phyloP scores from a whole-genome alignment of 371 early-diverging fungal genomes.

The Zancudomyces culisetae region DNA sequence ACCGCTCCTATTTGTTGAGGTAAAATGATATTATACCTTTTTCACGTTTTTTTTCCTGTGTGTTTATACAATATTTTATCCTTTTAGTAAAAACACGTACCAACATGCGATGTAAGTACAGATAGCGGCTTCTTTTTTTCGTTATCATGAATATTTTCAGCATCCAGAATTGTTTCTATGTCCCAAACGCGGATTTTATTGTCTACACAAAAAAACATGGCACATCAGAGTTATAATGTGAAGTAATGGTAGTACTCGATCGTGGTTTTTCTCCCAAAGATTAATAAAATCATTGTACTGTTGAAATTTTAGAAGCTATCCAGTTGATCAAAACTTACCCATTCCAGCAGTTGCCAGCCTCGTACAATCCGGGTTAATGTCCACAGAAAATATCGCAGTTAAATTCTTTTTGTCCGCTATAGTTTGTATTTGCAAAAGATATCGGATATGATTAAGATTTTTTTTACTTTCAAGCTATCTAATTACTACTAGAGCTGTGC shows the following conservation, averaged over 20 bases:
- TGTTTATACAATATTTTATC: not conserved
- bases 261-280: not conserved
- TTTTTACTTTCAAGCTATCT: too few relatives aligned
- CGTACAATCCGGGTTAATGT: constrained; percentile 66
- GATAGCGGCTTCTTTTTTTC: constrained; percentile 46
- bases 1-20: constrained; percentile 80
- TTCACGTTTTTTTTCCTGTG: not conserved
- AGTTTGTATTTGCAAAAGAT: too few relatives aligned
- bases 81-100: not conserved
- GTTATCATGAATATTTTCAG: constrained; percentile 28
- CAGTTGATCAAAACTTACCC: constrained; percentile 7
- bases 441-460: too few relatives aligned
- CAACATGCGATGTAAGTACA: constrained; percentile 58
- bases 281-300: not conserved
- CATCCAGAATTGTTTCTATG: constrained; percentile 38
- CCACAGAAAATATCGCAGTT: constrained; percentile 66
- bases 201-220: constrained; percentile 19
- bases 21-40: not conserved
- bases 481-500: too few relatives aligned
- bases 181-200: constrained; percentile 71
- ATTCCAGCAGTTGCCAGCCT: constrained; percentile 71
- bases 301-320: not conserved
- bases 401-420: constrained; percentile 43
- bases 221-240: not conserved
- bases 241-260: not conserved